Evolutionary conservation across 2,329 filamentous ascomycete species (phyloP).

Genomic region (Aureobasidium pullulans): DNA sequence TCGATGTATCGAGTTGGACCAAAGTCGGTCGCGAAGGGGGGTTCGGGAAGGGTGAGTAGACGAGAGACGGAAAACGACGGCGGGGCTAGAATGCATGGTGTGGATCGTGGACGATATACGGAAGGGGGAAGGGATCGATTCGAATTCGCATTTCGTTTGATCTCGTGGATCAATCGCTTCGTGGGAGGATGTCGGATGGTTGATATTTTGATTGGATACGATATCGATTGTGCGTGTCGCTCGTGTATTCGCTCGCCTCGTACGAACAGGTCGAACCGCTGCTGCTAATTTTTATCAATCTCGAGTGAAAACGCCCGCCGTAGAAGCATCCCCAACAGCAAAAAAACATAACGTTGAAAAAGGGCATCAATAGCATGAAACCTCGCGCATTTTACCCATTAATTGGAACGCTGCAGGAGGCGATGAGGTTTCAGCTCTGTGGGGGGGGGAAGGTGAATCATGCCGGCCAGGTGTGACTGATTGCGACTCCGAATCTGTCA

Average conservation of each 20-base stretch:
- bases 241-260: slow-evolving; percentile 10
- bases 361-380: slow-evolving; percentile 8
- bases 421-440: slow-evolving; percentile 3
- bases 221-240: slow-evolving; percentile 12
- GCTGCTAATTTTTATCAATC: slow-evolving; percentile 13
- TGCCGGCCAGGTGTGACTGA: slow-evolving; percentile 1
- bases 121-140: not conserved
- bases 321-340: not conserved
- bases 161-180: slow-evolving; percentile 2
- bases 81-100: slow-evolving; percentile 5
- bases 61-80: slow-evolving; percentile 5
- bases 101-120: slow-evolving; percentile 2
- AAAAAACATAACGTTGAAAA: not conserved
- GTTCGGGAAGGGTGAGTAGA: not conserved
- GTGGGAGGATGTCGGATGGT: slow-evolving; percentile 6
- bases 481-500: not conserved
- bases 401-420: slow-evolving; percentile 4
- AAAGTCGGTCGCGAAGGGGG: not conserved
- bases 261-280: slow-evolving; percentile 7
- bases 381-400: slow-evolving; percentile 3
- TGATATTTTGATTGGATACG: slow-evolving; percentile 11
- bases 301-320: slow-evolving; percentile 3
- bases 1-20: not conserved
- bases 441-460: not conserved
- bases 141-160: slow-evolving; percentile 2